Percentiles rank a stretch among this genome's conserved stretches.
phyloP scores from a whole-genome alignment of 2,329 filamentous ascomycete genomes.

The Metarhizium album region DNA sequence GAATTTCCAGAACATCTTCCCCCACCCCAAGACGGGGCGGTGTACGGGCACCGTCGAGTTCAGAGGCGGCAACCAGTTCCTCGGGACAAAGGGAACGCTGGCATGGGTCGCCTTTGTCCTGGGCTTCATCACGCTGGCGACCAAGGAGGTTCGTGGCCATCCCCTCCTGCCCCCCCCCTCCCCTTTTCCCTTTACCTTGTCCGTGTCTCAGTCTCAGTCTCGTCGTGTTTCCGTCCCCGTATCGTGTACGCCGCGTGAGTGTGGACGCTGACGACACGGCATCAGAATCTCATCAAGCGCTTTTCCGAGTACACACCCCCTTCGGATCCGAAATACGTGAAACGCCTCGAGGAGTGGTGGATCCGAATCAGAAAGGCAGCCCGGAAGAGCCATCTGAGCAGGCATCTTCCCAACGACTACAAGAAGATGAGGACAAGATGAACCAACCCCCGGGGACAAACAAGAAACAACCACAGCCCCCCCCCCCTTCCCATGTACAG shows the following conservation, averaged over 20 bases:
- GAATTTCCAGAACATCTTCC: constrained; percentile 30
- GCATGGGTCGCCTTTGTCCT: constrained; percentile 29
- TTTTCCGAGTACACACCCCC: constrained; percentile 17
- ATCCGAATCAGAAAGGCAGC: constrained; percentile 21
- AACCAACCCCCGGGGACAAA: neutral
- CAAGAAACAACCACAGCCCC: neutral
- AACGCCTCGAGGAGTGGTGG: constrained; percentile 24
- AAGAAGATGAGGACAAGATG: constrained; percentile 19
- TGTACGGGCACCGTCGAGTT: constrained; percentile 29
- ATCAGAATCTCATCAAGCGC: constrained; percentile 22
- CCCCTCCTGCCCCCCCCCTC: neutral
- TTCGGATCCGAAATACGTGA: constrained; percentile 18
- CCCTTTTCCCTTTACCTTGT: neutral
- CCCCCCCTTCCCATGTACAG: neutral
- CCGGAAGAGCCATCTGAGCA: constrained; percentile 23
- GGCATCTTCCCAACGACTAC: constrained; percentile 24
- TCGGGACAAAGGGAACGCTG: constrained; percentile 25
- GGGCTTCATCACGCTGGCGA: constrained; percentile 25
- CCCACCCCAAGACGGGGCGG: constrained; percentile 24
- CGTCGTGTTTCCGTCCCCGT: too few species aligned
- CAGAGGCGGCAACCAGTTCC: constrained; percentile 28
- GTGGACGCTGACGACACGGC: too few species aligned
- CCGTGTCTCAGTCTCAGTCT: too few species aligned
- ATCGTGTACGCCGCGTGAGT: too few species aligned
- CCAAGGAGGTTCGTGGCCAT: constrained; percentile 21